phyloP scores from a whole-genome alignment of 352 stramenopile species.

The Phytophthora melonis region DNA sequence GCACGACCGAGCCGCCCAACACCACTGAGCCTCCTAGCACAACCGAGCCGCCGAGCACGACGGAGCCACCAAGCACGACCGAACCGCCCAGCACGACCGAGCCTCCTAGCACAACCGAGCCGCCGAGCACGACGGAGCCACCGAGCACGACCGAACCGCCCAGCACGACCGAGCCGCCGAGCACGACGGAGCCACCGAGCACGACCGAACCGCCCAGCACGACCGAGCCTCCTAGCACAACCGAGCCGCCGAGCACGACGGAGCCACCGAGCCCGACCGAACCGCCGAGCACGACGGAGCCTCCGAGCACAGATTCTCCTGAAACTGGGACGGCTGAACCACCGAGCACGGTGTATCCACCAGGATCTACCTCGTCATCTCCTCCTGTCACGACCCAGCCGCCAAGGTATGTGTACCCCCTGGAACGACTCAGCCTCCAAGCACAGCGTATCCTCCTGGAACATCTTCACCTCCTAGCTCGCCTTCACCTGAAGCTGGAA shows the following conservation, averaged over 20 bases:
- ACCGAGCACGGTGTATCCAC: no score
- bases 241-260: neutral
- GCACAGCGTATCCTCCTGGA: neutral
- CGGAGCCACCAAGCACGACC: no score
- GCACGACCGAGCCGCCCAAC: no score
- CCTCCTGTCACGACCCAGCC: neutral
- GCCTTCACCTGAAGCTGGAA: neutral
- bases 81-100: neutral
- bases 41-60: no score
- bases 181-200: neutral
- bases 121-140: neutral
- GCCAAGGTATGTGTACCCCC: neutral
- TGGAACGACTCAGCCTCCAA: neutral
- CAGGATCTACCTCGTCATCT: no score
- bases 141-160: neutral
- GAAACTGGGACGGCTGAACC: no score
- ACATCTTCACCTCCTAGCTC: neutral
- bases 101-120: neutral
- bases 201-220: neutral
- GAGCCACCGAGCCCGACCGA: neutral
- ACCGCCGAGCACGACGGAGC: no score
- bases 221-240: neutral
- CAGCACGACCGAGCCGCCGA: neutral
- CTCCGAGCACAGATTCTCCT: no score
- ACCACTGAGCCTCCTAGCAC: no score